Percentiles rank a stretch among this genome's conserved stretches.
Conservation (phyloP, 768 basidiomycete genomes). For the Collybia sordida region DNA sequence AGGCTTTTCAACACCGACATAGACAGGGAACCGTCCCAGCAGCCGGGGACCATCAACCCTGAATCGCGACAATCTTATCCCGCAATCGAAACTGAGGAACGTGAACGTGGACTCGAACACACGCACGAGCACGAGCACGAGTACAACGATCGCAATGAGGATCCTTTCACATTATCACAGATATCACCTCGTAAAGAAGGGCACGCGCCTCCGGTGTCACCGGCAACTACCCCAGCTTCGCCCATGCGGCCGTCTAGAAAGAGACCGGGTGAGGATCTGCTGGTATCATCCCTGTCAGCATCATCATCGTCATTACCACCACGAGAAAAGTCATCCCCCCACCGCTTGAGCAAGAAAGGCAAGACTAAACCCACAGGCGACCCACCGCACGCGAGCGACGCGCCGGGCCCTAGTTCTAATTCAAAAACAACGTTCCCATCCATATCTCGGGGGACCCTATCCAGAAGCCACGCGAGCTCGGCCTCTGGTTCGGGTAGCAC, state of each 20-base stretch:
- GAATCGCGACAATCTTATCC: not conserved
- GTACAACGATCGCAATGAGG: slow-evolving; percentile 6
- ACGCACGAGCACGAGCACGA: slow-evolving; percentile 8
- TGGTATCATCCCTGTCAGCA: no score
- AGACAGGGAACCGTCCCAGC: slow-evolving; percentile 3
- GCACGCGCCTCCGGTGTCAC: slow-evolving; percentile 7
- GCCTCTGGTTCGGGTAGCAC: no score
- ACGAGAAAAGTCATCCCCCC: slow-evolving; percentile 14
- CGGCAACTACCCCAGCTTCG: slow-evolving; percentile 23
- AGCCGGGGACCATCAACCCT: slow-evolving; percentile 9
- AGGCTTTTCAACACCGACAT: slow-evolving; percentile 10
- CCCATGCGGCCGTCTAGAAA: slow-evolving; percentile 47
- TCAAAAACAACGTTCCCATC: no score
- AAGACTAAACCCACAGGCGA: slow-evolving; percentile 14
- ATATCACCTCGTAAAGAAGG: slow-evolving; percentile 41
- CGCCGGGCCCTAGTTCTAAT: no score
- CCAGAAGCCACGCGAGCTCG: no score
- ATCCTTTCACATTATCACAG: slow-evolving; percentile 47
- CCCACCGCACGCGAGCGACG: not conserved
- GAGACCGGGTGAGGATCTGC: slow-evolving; percentile 46
- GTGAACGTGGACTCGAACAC: slow-evolving; percentile 5
- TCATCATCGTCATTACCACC: slow-evolving; percentile 8
- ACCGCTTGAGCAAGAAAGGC: slow-evolving; percentile 26
- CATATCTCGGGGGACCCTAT: no score
- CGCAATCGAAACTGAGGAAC: slow-evolving; percentile 4